These are phyloP conservation scores for Pythium monospermum DNA, from an alignment of 352 stramenopile genomes.

Conservation along the genomic window DNA sequence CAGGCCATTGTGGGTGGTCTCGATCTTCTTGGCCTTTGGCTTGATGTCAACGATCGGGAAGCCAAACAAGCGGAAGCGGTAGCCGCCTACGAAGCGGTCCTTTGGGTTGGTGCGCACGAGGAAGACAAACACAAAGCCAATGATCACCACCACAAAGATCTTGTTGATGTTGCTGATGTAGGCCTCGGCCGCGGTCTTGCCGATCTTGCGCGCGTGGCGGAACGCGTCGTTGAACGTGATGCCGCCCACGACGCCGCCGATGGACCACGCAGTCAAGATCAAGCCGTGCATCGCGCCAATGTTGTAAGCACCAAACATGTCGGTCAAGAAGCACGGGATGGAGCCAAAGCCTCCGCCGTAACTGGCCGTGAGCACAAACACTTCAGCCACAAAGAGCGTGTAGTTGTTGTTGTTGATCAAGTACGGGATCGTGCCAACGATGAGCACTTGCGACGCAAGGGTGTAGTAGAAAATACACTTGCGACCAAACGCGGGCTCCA, in stretches of 20 bases:
- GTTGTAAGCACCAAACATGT: slow-evolving; percentile 84
- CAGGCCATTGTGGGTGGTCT: slow-evolving; percentile 17
- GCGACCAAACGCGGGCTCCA: slow-evolving; percentile 40
- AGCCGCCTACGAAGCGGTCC: slow-evolving; percentile 61
- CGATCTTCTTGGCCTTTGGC: slow-evolving; percentile 24
- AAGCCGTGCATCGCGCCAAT: slow-evolving; percentile 75
- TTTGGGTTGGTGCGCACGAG: slow-evolving; percentile 57
- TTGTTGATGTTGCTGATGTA: slow-evolving; percentile 64
- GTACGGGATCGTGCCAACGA: slow-evolving; percentile 55
- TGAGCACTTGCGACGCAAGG: slow-evolving; percentile 49
- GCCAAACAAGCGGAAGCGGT: slow-evolving; percentile 57
- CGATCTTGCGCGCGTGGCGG: slow-evolving; percentile 26
- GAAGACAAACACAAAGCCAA: slow-evolving; percentile 53
- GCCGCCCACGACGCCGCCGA: slow-evolving; percentile 63
- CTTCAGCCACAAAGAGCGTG: slow-evolving; percentile 41
- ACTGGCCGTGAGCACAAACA: slow-evolving; percentile 64
- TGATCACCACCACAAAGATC: slow-evolving; percentile 54
- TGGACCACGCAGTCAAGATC: slow-evolving; percentile 72
- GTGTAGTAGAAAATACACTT: slow-evolving; percentile 60
- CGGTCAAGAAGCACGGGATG: slow-evolving; percentile 68
- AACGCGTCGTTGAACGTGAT: slow-evolving; percentile 68
- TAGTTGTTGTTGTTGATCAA: slow-evolving; percentile 57
- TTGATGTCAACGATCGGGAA: slow-evolving; percentile 57
- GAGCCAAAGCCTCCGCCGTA: slow-evolving; percentile 74
- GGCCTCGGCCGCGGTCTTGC: slow-evolving; percentile 35